phyloP scores from a whole-genome alignment of 2,329 filamentous ascomycete species.

The Corynespora cassiicola region DNA sequence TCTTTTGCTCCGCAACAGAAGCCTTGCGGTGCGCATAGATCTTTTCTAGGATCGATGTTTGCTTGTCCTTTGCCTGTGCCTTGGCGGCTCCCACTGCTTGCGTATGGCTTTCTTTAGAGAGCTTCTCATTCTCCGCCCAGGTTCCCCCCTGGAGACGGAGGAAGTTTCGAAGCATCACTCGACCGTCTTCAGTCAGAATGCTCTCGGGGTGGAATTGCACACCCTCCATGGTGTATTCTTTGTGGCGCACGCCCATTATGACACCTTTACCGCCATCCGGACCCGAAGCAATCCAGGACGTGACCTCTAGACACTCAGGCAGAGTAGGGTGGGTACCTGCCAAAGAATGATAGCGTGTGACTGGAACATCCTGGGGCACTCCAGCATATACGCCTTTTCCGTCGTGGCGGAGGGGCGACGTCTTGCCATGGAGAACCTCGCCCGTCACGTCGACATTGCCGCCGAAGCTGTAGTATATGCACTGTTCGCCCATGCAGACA shows the following conservation, averaged over 20 bases:
- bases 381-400: constrained; percentile 87
- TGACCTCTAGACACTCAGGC: constrained; percentile 84
- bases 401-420: constrained; percentile 88
- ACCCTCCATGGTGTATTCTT: constrained; percentile 87
- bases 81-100: constrained; percentile 39
- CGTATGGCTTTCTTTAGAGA: constrained; percentile 48
- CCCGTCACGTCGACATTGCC: constrained; percentile 93
- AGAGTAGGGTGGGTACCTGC: constrained; percentile 89
- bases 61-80: constrained; percentile 58
- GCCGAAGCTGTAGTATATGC: constrained; percentile 93
- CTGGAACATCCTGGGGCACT: constrained; percentile 80
- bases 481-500: constrained; percentile 99
- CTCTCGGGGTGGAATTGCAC: constrained; percentile 99
- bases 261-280: constrained; percentile 78
- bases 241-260: constrained; percentile 97
- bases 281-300: constrained; percentile 84
- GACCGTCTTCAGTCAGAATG: constrained; percentile 88
- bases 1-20: constrained; percentile 79
- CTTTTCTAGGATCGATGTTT: constrained; percentile 84
- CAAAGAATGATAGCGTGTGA: constrained; percentile 95
- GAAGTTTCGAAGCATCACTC: constrained; percentile 92
- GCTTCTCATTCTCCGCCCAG: constrained; percentile 79
- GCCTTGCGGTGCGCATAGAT: constrained; percentile 85
- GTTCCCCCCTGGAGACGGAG: constrained; percentile 86
- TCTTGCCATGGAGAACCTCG: constrained; percentile 97